Percentiles rank a stretch among this genome's conserved stretches.
phyloP scores from a whole-genome alignment of 2,329 filamentous ascomycete genomes.

The Epichloe baconii region DNA sequence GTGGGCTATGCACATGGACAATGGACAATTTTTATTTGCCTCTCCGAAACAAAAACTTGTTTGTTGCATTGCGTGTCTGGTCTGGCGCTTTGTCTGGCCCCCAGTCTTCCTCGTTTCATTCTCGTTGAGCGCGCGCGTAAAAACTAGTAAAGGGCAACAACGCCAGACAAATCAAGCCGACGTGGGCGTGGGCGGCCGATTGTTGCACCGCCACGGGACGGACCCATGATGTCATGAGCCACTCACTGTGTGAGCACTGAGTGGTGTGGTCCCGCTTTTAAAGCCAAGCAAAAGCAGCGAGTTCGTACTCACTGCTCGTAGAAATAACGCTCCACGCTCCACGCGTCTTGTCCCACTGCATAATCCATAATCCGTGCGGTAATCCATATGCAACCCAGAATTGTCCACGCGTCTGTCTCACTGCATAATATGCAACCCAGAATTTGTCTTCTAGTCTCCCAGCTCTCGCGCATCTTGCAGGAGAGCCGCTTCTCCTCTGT shows the following conservation, averaged over 20 bases:
- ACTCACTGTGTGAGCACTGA: background rate
- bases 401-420: too few species aligned
- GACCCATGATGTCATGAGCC: constrained; percentile 19
- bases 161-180: background rate
- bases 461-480: too few species aligned
- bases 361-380: too few species aligned
- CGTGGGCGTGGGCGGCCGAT: constrained; percentile 2
- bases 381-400: too few species aligned
- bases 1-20: too few species aligned
- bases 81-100: background rate
- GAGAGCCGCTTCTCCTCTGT: too few species aligned
- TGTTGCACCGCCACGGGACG: constrained; percentile 18
- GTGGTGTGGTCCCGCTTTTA: background rate
- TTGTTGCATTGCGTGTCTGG: background rate
- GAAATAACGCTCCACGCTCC: too few species aligned
- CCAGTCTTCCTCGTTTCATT: background rate
- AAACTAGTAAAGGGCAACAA: background rate
- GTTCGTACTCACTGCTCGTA: too few species aligned
- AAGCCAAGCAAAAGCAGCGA: background rate
- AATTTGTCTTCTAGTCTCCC: too few species aligned
- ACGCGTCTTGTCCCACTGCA: too few species aligned
- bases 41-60: background rate
- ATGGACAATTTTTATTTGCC: background rate
- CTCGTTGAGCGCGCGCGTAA: background rate
- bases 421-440: too few species aligned